These are phyloP conservation scores for Dorcoceras hygrometricum DNA, from an alignment of 257 asterid genomes.

Conservation along the genomic window DNA sequence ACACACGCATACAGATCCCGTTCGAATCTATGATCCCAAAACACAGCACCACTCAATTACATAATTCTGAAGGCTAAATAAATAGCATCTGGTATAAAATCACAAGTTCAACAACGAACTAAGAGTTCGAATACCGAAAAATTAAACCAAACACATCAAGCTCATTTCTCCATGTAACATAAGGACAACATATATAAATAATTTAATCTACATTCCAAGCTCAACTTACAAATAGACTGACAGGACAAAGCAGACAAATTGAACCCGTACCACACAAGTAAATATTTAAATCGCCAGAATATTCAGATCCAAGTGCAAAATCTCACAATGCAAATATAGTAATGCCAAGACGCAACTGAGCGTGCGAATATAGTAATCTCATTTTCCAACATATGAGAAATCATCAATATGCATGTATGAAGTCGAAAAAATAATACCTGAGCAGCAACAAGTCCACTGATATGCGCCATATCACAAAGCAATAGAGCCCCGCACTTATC, in stretches of 20 bases:
- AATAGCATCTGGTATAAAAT: too few species aligned
- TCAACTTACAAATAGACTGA: neutral
- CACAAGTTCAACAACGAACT: neutral
- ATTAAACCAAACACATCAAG: conserved; percentile 11
- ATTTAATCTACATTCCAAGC: neutral
- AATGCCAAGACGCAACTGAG: neutral
- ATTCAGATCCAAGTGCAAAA: neutral
- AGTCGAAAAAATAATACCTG: conserved; percentile 42
- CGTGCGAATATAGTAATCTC: too few species aligned
- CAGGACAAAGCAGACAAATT: neutral
- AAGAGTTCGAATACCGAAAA: neutral
- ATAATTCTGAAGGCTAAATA: neutral
- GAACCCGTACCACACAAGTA: neutral
- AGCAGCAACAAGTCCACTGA: conserved; percentile 98
- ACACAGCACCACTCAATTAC: neutral
- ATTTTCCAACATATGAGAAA: neutral
- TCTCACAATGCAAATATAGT: neutral
- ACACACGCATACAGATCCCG: neutral
- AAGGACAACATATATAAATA: neutral
- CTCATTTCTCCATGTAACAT: neutral
- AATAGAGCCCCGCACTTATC: conserved; percentile 72
- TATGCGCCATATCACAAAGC: conserved; percentile 97
- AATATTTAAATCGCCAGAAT: neutral
- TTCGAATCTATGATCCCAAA: neutral
- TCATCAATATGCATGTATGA: neutral